Conservation (phyloP, 2,329 filamentous ascomycete species). For the Tolypocladium nubicola region DNA sequence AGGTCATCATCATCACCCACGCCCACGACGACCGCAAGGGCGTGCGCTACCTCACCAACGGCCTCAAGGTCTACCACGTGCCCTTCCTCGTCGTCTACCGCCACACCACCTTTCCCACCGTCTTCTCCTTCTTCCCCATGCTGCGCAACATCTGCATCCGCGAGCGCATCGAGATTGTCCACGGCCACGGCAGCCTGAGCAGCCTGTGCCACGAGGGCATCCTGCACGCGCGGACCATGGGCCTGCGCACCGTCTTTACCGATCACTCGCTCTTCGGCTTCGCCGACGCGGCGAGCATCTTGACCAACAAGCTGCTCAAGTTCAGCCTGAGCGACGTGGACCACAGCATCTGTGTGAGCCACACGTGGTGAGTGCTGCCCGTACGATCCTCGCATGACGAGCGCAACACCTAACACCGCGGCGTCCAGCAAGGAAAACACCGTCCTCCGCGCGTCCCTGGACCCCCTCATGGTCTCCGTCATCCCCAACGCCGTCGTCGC, state of each 20-base stretch:
- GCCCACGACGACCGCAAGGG: slow-evolving; percentile 86
- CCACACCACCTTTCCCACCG: slow-evolving; percentile 84
- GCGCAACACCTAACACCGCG: neutral
- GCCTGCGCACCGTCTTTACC: slow-evolving; percentile 88
- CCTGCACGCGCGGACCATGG: slow-evolving; percentile 91
- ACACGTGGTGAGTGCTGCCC: slow-evolving; percentile 64
- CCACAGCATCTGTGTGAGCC: slow-evolving; percentile 95
- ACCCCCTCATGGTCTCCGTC: slow-evolving; percentile 93
- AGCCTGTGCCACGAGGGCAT: slow-evolving; percentile 92
- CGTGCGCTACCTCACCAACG: slow-evolving; percentile 91
- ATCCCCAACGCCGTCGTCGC: slow-evolving; percentile 97
- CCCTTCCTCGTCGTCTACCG: slow-evolving; percentile 95
- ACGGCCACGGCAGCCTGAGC: slow-evolving; percentile 91
- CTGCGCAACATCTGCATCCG: slow-evolving; percentile 92
- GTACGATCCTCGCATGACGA: neutral
- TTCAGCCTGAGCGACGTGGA: slow-evolving; percentile 95
- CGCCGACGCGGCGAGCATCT: slow-evolving; percentile 87
- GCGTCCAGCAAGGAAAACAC: slow-evolving; percentile 84
- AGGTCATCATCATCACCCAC: slow-evolving; percentile 96
- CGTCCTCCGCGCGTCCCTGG: slow-evolving; percentile 83
- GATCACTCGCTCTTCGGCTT: slow-evolving; percentile 97
- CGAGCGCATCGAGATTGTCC: slow-evolving; percentile 92
- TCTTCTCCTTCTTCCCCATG: slow-evolving; percentile 98
- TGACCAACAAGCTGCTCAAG: slow-evolving; percentile 95
- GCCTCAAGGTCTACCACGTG: slow-evolving; percentile 95